These are phyloP conservation scores for Cladorrhinum sp. DNA, from an alignment of 2,329 filamentous ascomycete genomes.

Conservation along the genomic window DNA sequence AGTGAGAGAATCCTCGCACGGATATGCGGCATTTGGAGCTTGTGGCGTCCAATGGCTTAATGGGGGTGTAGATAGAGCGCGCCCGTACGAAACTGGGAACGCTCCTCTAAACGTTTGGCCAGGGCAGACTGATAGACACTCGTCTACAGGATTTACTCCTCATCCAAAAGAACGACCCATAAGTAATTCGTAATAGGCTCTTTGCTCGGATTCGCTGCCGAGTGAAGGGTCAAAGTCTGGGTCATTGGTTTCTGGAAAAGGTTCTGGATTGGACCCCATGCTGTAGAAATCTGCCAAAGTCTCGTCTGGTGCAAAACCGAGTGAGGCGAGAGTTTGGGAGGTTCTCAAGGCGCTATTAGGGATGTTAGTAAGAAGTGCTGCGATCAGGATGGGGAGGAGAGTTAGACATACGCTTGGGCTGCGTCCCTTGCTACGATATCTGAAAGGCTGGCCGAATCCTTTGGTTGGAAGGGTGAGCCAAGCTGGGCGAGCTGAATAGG, in stretches of 20 bases:
- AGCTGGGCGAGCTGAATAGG: neutral
- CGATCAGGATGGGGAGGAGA: neutral
- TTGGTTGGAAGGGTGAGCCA: constrained; percentile 7
- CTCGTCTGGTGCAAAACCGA: constrained; percentile 38
- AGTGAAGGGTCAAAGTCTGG: constrained; percentile 30
- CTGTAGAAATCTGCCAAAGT: constrained; percentile 38
- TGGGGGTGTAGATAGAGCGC: too few relatives aligned
- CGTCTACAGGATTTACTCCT: too few relatives aligned
- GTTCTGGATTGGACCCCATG: constrained; percentile 37
- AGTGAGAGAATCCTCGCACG: too few relatives aligned
- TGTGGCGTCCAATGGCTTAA: neutral
- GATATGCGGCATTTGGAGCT: neutral
- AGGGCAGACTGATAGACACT: too few relatives aligned
- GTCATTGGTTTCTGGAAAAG: constrained; percentile 26
- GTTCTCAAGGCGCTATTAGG: constrained; percentile 32
- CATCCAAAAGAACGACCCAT: constrained; percentile 32
- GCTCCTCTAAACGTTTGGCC: too few relatives aligned
- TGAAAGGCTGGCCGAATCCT: constrained; percentile 31
- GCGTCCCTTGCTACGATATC: constrained; percentile 38
- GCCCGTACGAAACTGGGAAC: too few relatives aligned
- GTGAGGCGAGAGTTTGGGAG: constrained; percentile 35
- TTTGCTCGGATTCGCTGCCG: constrained; percentile 35
- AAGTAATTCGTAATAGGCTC: constrained; percentile 38
- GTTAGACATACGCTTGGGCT: constrained; percentile 33
- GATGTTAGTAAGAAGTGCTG: constrained; percentile 3